Conservation (phyloP, 192 early-diverging fungal genomes). For the Phlyctochytrium arcticum region DNA sequence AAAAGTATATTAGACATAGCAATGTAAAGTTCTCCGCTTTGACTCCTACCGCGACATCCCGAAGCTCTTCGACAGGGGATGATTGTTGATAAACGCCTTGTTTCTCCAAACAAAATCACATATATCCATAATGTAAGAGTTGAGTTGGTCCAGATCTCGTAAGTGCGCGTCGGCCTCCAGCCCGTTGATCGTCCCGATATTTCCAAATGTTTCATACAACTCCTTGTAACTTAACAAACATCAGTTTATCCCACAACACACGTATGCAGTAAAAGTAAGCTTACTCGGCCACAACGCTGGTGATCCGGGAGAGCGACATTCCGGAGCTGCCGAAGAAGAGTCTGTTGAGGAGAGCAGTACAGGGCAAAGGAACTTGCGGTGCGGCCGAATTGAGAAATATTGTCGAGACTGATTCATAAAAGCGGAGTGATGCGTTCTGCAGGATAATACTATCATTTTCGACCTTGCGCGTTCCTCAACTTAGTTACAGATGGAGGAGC, state of each 20-base stretch:
- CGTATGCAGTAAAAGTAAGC: background rate
- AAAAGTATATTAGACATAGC: no score
- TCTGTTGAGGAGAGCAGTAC: background rate
- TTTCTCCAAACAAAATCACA: background rate
- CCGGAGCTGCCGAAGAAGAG: background rate
- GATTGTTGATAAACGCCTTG: background rate
- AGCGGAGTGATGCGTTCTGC: background rate
- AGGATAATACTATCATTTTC: background rate
- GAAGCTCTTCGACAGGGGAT: background rate
- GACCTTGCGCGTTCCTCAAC: background rate
- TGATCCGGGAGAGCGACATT: background rate
- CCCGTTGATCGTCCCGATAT: background rate
- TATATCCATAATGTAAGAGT: background rate
- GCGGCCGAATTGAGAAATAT: background rate
- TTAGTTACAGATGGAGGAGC: no score
- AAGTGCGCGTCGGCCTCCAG: background rate
- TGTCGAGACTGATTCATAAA: background rate
- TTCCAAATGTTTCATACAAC: background rate
- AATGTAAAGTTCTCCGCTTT: background rate
- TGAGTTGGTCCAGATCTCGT: background rate
- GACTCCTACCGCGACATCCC: background rate
- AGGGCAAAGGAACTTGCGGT: background rate
- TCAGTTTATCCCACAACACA: background rate
- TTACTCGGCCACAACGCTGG: background rate
- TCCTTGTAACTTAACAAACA: background rate